These are phyloP conservation scores for Dendrobium nobile DNA, from an alignment of 106 monocot genomes.

Conservation along the genomic window DNA sequence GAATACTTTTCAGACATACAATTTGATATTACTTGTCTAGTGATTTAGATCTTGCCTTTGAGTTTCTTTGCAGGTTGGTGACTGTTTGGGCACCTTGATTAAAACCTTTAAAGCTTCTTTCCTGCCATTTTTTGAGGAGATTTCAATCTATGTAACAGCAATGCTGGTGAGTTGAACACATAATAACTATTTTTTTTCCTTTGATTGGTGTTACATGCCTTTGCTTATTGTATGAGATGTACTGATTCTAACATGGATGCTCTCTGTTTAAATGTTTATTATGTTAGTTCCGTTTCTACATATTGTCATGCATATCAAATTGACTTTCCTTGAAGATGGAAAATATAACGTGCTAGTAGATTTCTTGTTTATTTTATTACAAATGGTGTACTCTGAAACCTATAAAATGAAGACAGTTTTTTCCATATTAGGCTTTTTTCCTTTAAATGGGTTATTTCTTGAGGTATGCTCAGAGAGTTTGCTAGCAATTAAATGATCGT, in stretches of 20 bases:
- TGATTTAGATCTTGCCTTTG: not conserved
- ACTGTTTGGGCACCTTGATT: constrained; percentile 81
- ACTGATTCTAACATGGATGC: not conserved
- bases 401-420: not conserved
- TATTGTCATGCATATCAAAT: not conserved
- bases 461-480: not conserved
- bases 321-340: not conserved
- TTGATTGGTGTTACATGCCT: not conserved
- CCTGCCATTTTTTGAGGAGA: constrained; percentile 94
- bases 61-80: constrained; percentile 56
- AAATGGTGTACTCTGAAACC: not conserved
- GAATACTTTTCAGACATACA: not conserved
- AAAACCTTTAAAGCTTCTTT: constrained; percentile 88
- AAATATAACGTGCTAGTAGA: not conserved
- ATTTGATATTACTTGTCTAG: not conserved
- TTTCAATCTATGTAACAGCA: constrained; percentile 77
- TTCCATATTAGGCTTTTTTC: not conserved
- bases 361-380: not conserved
- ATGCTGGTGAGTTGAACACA: constrained; percentile 72
- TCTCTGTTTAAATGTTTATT: not conserved
- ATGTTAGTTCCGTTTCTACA: not conserved
- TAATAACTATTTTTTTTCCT: not conserved
- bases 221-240: not conserved
- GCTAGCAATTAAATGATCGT: not conserved
- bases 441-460: not conserved